These are phyloP conservation scores for Auxenochlorella pyrenoidosa DNA, from an alignment of 139 green algal genomes.

Conservation along the genomic window DNA sequence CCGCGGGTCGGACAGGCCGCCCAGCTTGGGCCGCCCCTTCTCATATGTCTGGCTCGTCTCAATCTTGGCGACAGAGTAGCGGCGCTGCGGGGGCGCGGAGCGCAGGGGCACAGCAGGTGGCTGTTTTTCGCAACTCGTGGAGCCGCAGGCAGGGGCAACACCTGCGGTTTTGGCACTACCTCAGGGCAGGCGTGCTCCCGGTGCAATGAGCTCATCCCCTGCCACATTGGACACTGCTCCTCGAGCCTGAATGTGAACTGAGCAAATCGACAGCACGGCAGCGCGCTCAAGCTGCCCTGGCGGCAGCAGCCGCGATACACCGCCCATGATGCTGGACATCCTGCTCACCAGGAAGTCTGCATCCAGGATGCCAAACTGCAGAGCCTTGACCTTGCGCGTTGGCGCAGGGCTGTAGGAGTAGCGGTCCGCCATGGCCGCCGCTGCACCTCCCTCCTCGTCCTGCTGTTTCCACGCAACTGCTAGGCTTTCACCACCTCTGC, in stretches of 20 bases:
- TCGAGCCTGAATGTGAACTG: too few species aligned
- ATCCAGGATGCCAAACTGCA: constrained; percentile 97
- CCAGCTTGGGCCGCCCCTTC: constrained; percentile 85
- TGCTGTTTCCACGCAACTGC: not conserved
- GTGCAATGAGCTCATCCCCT: too few species aligned
- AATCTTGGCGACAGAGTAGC: constrained; percentile 92
- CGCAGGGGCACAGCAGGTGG: not conserved
- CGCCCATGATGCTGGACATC: too few species aligned
- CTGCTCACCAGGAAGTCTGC: constrained; percentile 96
- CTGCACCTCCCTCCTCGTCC: not conserved
- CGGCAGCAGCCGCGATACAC: not conserved
- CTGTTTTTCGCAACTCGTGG: not conserved
- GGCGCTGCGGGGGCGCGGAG: constrained; percentile 62
- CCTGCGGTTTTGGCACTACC: too few species aligned
- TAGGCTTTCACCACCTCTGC: not conserved
- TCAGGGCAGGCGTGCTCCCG: too few species aligned
- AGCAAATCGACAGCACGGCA: too few species aligned
- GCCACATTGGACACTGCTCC: too few species aligned
- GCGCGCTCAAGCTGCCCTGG: not conserved
- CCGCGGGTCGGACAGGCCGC: constrained; percentile 90
- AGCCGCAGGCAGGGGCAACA: not conserved
- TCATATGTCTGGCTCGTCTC: constrained; percentile 90
- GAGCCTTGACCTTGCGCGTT: constrained; percentile 74
- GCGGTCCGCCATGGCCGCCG: constrained; percentile 25
- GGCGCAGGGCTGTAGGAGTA: constrained; percentile 49